These are phyloP conservation scores for Yamadazyma nakazawae DNA, from an alignment of 805 yeast genomes.

Conservation along the genomic window DNA sequence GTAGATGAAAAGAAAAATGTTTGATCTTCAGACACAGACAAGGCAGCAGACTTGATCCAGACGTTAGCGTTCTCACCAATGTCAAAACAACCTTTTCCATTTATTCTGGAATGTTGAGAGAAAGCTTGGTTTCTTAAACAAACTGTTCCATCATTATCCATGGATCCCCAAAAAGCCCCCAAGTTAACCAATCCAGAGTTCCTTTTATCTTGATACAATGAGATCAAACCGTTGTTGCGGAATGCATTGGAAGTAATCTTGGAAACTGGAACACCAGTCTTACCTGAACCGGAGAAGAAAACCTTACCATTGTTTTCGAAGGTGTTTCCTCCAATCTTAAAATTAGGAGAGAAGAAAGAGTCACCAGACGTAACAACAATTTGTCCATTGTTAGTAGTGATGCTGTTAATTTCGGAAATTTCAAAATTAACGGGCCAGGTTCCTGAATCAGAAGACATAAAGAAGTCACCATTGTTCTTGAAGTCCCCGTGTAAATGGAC, in stretches of 20 bases:
- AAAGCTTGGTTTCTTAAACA: slow-evolving; percentile 20
- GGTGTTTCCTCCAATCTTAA: slow-evolving; percentile 15
- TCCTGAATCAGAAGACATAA: slow-evolving; percentile 15
- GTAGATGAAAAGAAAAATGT: slow-evolving; percentile 14
- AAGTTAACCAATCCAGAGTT: slow-evolving; percentile 15
- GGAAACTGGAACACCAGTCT: slow-evolving; percentile 14
- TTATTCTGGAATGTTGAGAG: slow-evolving; percentile 16
- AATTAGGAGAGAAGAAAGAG: slow-evolving; percentile 17
- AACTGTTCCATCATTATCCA: slow-evolving; percentile 20
- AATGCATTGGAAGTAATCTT: slow-evolving; percentile 10
- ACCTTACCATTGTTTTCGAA: slow-evolving; percentile 24
- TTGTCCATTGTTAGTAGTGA: slow-evolving; percentile 18
- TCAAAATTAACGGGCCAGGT: slow-evolving; percentile 15
- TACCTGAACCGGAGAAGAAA: slow-evolving; percentile 20
- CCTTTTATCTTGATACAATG: slow-evolving; percentile 19
- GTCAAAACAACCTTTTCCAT: slow-evolving; percentile 23
- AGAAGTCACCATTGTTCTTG: slow-evolving; percentile 19
- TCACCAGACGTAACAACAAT: slow-evolving; percentile 21
- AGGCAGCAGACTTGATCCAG: slow-evolving; percentile 12
- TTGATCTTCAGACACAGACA: slow-evolving; percentile 13
- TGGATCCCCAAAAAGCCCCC: slow-evolving; percentile 13
- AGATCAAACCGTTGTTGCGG: slow-evolving; percentile 20
- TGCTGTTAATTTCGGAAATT: slow-evolving; percentile 8
- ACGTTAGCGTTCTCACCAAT: slow-evolving; percentile 15
- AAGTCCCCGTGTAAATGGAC: slow-evolving; percentile 21